Percentiles rank a stretch among this genome's conserved stretches.
Conservation (phyloP, 129 eudicot species). For the Lactuca saligna region DNA sequence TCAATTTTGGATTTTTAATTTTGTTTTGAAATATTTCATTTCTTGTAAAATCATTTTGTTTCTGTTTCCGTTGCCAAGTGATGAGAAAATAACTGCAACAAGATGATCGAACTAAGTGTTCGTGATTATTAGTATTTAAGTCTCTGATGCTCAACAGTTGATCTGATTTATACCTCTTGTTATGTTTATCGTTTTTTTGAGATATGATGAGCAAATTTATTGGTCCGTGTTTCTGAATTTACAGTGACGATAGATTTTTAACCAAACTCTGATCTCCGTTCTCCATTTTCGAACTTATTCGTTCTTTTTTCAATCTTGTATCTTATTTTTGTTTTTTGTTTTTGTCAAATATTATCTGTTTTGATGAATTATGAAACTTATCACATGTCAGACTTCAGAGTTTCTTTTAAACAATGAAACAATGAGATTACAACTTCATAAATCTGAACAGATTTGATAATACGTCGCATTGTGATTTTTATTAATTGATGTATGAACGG, state of each 20-base stretch:
- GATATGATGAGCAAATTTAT: slow-evolving; percentile 32
- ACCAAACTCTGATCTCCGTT: slow-evolving; percentile 41
- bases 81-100: slow-evolving; percentile 40
- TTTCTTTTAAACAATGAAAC: slow-evolving; percentile 12
- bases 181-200: background rate
- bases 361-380: slow-evolving; percentile 28
- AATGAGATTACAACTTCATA: slow-evolving; percentile 32
- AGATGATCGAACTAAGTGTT: slow-evolving; percentile 30
- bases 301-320: no score
- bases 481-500: no score
- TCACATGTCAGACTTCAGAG: slow-evolving; percentile 42
- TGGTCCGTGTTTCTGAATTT: slow-evolving; percentile 53
- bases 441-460: slow-evolving; percentile 22
- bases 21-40: no score
- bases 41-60: no score
- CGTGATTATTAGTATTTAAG: slow-evolving; percentile 41
- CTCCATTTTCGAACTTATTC: no score
- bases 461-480: no score
- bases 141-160: slow-evolving; percentile 20
- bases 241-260: slow-evolving; percentile 37
- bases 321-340: no score
- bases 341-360: no score
- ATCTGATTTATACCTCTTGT: no score
- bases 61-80: no score
- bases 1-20: no score